phyloP scores from a whole-genome alignment of 2,329 filamentous ascomycete species.

The Apiospora arundinis region DNA sequence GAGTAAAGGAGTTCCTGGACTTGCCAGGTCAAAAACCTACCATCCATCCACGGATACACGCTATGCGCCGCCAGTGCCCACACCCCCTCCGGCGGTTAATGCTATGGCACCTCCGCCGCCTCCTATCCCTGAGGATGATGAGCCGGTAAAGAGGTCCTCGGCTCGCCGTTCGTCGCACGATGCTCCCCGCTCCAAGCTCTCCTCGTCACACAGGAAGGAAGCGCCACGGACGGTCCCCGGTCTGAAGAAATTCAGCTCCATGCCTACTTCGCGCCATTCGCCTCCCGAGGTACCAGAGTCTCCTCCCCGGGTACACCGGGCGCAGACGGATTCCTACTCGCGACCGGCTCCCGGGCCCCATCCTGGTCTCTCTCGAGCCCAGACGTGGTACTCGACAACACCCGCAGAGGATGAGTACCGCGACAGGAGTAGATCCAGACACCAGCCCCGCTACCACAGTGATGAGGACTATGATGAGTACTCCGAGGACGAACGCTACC shows the following conservation, averaged over 20 bases:
- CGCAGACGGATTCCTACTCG: conserved; percentile 23
- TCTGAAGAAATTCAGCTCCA: conserved; percentile 22
- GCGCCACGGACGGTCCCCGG: conserved; percentile 2
- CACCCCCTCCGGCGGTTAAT: conserved; percentile 37
- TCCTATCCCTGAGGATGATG: conserved; percentile 34
- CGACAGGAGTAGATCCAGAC: conserved; percentile 23
- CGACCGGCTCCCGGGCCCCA: conserved; percentile 20
- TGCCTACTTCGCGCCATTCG: conserved; percentile 19
- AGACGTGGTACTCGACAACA: conserved; percentile 18
- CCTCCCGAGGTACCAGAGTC: conserved; percentile 21
- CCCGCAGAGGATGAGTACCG: conserved; percentile 19
- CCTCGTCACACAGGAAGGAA: conserved; percentile 37
- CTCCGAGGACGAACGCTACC: conserved; percentile 23
- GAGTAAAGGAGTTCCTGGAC: conserved; percentile 28
- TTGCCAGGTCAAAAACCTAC: conserved; percentile 35
- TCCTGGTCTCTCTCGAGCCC: conserved; percentile 20
- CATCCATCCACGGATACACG: conserved; percentile 19
- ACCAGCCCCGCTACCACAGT: conserved; percentile 1
- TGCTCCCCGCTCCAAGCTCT: conserved; percentile 27
- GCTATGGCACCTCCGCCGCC: conserved; percentile 34
- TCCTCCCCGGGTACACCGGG: conserved; percentile 21
- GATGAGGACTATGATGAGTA: conserved; percentile 24
- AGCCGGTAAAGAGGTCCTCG: conserved; percentile 33
- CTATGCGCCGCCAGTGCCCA: conserved; percentile 36
- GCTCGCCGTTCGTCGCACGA: conserved; percentile 39